Conservation (phyloP, 768 basidiomycete genomes). For the Erythrobasidium yunnanense region DNA sequence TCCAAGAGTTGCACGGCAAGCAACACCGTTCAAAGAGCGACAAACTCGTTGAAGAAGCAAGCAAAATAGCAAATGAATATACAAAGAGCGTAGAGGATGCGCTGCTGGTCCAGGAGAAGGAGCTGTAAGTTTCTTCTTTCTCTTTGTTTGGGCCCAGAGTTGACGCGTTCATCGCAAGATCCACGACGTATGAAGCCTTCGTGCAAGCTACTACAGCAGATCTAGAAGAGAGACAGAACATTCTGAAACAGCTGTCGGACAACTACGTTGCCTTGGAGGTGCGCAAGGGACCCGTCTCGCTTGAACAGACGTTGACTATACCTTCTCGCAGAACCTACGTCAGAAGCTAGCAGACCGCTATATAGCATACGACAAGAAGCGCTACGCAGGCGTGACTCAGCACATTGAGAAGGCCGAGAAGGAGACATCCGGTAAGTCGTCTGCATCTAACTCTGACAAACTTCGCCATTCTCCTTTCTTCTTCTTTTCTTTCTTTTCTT, state of each 20-base stretch:
- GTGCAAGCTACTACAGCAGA: neutral
- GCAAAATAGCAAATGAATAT: neutral
- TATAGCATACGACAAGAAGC: neutral
- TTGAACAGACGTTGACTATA: neutral
- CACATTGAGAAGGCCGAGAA: neutral
- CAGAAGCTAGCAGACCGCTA: neutral
- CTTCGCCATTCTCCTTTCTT: too few relatives aligned
- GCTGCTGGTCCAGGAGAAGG: neutral
- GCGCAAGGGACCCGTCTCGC: neutral
- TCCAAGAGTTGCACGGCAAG: neutral
- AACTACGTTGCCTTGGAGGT: slow-evolving; percentile 12
- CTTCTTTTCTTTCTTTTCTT: too few relatives aligned
- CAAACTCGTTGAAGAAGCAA: neutral
- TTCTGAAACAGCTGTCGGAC: neutral
- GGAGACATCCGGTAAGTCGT: neutral
- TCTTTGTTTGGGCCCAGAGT: neutral
- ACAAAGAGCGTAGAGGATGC: neutral
- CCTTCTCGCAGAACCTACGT: neutral
- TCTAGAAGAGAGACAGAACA: neutral
- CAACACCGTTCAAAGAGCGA: neutral
- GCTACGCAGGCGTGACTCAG: neutral
- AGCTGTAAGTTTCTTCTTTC: neutral
- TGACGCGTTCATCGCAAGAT: neutral
- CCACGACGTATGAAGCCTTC: neutral
- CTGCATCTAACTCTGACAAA: too few relatives aligned